Evolutionary conservation across 2,329 filamentous ascomycete species (phyloP).

Genomic region (Neopestalotiopsis sp.): DNA sequence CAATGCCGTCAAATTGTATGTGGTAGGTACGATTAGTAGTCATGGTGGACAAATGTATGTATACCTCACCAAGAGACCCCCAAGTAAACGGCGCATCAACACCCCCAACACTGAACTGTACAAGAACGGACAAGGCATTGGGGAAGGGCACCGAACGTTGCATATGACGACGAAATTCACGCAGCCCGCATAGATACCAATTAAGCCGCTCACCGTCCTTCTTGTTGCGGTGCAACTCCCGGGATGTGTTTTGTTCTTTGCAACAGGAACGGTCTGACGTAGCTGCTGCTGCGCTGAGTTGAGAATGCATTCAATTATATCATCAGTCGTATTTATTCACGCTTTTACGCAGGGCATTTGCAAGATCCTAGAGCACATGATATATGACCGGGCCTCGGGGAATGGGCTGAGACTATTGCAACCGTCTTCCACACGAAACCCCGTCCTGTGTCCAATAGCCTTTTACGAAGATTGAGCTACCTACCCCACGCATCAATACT

Average conservation of each 20-base stretch:
- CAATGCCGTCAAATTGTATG: neutral
- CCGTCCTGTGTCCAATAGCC: neutral
- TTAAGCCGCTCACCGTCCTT: conserved; percentile 11
- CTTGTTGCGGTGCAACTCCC: conserved; percentile 22
- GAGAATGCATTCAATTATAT: neutral
- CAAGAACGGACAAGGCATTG: conserved; percentile 20
- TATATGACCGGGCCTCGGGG: neutral
- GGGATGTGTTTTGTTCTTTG: conserved; percentile 20
- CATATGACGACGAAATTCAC: conserved; percentile 31
- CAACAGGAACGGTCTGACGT: conserved; percentile 11
- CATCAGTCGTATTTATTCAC: neutral
- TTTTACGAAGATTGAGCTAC: neutral
- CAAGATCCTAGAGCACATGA: neutral
- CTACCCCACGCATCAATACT: neutral
- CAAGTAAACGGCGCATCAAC: conserved; percentile 15
- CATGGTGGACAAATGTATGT: conserved; percentile 21
- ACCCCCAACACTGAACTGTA: neutral
- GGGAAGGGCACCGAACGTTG: conserved; percentile 31
- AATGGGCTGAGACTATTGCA: neutral
- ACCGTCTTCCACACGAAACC: neutral
- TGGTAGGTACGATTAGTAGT: conserved; percentile 1
- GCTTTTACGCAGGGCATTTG: neutral
- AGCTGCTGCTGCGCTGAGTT: neutral
- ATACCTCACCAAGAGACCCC: conserved; percentile 23
- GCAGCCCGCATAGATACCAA: conserved; percentile 23